A percentile compares a stretch with the other conserved stretches of the same genome.
These are phyloP conservation scores for Monilinia aucupariae DNA, from an alignment of 2,329 filamentous ascomycete genomes.

Conservation along the genomic window DNA sequence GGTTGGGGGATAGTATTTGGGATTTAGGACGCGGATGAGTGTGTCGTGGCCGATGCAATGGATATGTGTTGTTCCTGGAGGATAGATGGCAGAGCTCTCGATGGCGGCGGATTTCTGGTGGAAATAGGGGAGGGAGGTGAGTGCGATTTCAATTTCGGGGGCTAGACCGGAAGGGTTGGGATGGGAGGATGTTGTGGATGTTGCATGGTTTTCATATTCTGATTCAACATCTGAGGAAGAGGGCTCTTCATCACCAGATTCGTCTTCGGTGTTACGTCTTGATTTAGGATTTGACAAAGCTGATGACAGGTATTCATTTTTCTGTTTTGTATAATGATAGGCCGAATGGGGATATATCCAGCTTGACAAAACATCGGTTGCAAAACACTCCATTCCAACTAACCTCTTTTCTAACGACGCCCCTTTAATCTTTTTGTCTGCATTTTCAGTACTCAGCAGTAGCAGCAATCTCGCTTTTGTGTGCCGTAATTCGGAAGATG, in stretches of 20 bases:
- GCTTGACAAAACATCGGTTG: constrained; percentile 43
- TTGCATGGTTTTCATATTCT: constrained; percentile 13
- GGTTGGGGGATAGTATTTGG: constrained; percentile 60
- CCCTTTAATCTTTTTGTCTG: constrained; percentile 61
- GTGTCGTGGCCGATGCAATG: constrained; percentile 75
- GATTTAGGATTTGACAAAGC: background rate
- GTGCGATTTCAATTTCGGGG: constrained; percentile 53
- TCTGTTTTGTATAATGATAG: constrained; percentile 12
- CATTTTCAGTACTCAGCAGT: constrained; percentile 58
- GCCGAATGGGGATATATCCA: constrained; percentile 33
- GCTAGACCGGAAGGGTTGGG: too few relatives aligned
- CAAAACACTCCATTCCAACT: constrained; percentile 66
- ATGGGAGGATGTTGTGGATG: background rate
- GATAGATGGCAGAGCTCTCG: constrained; percentile 40
- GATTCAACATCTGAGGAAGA: background rate
- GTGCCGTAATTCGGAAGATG: constrained; percentile 23
- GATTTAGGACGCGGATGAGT: constrained; percentile 63
- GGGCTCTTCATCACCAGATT: background rate
- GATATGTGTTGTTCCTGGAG: constrained; percentile 45
- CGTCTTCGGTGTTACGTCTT: background rate
- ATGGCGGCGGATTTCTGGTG: constrained; percentile 64
- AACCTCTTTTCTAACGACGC: constrained; percentile 63
- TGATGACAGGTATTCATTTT: too few relatives aligned
- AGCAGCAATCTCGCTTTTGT: constrained; percentile 45
- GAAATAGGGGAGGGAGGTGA: constrained; percentile 70